Evolutionary conservation across 192 early-diverging fungal species (phyloP).

Genomic region (Lobulomyces angularis): DNA sequence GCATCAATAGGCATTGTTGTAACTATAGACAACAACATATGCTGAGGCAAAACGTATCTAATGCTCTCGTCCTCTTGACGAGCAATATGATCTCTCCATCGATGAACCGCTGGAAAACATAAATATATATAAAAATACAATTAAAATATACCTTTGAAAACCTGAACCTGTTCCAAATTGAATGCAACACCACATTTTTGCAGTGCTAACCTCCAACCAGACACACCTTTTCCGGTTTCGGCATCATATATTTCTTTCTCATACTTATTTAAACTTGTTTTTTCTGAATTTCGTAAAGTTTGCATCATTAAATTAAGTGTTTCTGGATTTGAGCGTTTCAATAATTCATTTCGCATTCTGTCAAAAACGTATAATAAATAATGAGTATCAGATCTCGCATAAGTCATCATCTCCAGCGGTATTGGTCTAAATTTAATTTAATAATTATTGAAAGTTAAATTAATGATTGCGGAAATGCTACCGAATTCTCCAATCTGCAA

Average conservation of each 20-base stretch:
- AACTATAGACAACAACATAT: slow-evolving; percentile 69
- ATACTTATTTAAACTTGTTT: slow-evolving; percentile 55
- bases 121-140: no score
- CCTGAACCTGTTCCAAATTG: slow-evolving; percentile 49
- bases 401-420: slow-evolving; percentile 78
- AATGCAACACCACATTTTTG: slow-evolving; percentile 40
- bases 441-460: neutral
- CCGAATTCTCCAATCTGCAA: slow-evolving; percentile 95
- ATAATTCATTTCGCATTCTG: slow-evolving; percentile 72
- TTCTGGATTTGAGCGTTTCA: slow-evolving; percentile 46
- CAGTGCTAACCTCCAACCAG: slow-evolving; percentile 64
- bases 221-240: slow-evolving; percentile 58
- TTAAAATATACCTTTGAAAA: slow-evolving; percentile 82
- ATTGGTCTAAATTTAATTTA: slow-evolving; percentile 51
- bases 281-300: slow-evolving; percentile 49
- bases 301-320: slow-evolving; percentile 55
- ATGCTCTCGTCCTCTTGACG: slow-evolving; percentile 86
- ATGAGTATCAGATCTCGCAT: slow-evolving; percentile 92
- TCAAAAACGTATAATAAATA: slow-evolving; percentile 92
- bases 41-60: slow-evolving; percentile 79
- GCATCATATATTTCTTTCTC: slow-evolving; percentile 78
- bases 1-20: slow-evolving; percentile 60
- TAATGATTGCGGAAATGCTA: slow-evolving; percentile 10
- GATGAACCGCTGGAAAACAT: no score
- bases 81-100: slow-evolving; percentile 83